Percentiles rank a stretch among this genome's conserved stretches.
Evolutionary conservation across 2,329 filamentous ascomycete species (phyloP).

Genomic region (Colletotrichum sp.): DNA sequence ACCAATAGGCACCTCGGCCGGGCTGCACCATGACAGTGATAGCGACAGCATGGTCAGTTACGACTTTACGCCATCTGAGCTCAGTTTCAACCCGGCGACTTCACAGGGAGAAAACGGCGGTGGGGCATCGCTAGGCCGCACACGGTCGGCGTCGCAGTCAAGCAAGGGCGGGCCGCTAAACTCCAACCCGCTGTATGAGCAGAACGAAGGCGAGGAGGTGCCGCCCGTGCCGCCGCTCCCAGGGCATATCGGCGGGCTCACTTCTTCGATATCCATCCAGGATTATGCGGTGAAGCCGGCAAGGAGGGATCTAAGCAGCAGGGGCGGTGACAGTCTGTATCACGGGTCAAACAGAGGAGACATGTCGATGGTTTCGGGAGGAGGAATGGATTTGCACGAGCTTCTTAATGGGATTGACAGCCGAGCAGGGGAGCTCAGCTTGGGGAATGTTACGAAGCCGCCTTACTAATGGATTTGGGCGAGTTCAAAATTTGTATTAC

Average conservation of each 20-base stretch:
- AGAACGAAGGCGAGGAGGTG: constrained; percentile 42
- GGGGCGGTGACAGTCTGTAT: constrained; percentile 41
- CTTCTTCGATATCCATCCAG: constrained; percentile 35
- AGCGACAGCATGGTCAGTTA: constrained; percentile 76
- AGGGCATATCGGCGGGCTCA: constrained; percentile 37
- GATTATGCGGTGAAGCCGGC: constrained; percentile 39
- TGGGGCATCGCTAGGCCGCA: constrained; percentile 29
- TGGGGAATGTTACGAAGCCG: constrained; percentile 53
- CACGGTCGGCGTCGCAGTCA: constrained; percentile 38
- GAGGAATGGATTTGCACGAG: constrained; percentile 52
- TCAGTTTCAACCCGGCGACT: constrained; percentile 59
- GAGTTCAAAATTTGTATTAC: constrained; percentile 14
- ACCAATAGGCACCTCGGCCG: constrained; percentile 41
- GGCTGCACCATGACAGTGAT: constrained; percentile 56
- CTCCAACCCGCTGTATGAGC: constrained; percentile 45
- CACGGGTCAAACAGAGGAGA: constrained; percentile 13
- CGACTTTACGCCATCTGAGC: constrained; percentile 70
- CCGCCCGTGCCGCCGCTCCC: constrained; percentile 63
- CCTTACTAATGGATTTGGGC: constrained; percentile 45
- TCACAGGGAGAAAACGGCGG: constrained; percentile 29
- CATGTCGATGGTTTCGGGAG: constrained; percentile 37
- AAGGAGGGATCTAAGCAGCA: constrained; percentile 46
- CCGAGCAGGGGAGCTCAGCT: constrained; percentile 46
- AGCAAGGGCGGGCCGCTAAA: constrained; percentile 45
- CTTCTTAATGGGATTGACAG: constrained; percentile 57